Evolutionary conservation across 1,284 basidiomycete species (phyloP), one percentile per base, ranked within the genome.

Genomic region (Rhodofomes roseus): DNA sequence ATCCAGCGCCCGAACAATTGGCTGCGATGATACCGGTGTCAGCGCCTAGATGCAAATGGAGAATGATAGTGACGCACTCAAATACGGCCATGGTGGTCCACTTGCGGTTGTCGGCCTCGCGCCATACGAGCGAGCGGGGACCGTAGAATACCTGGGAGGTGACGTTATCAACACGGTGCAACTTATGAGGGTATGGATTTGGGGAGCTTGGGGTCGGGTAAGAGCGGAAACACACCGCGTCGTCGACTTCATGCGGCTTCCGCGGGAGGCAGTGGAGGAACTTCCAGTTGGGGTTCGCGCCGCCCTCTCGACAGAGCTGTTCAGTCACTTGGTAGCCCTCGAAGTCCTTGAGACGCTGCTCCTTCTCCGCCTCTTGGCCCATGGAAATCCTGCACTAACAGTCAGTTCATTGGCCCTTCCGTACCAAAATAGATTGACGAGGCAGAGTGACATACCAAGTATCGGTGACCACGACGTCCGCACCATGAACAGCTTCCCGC

Each of bases 241-340:
- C 95, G 72, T 96, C 89, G 55, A 97, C 97, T 76, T 99, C 96
- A 66, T 98, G 83, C 58, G 84, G 76, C 76, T 99, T 97, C 60
- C 96, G 82, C 18, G 96, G 97, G 48, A 99, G 80, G 73, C 96
- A 99, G 72, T 99, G 96, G 78, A 98, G 78, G 80, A 99, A 98
- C 74, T 91, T 90, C 96, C 96, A 98, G 69, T 95, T 79, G 2
- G 85, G 82, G 53, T 94, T 91, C 16, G 95, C 95, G 8, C 89
- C 92, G 3, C 92, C 91, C 55, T 85, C 81, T 27, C 77, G 76
- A 72, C 93, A 94, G 43, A 96, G 80, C 55, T 81, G 73, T 71
- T 98, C 95, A 0, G 96, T 98, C 51, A 99, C 88, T 72, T 98
- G 97, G 76, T 95, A 99, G 2, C 96, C 96, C 9, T 82, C 66